Conservation (phyloP, 805 yeast species). For the Diddensiella santjacobensis region DNA sequence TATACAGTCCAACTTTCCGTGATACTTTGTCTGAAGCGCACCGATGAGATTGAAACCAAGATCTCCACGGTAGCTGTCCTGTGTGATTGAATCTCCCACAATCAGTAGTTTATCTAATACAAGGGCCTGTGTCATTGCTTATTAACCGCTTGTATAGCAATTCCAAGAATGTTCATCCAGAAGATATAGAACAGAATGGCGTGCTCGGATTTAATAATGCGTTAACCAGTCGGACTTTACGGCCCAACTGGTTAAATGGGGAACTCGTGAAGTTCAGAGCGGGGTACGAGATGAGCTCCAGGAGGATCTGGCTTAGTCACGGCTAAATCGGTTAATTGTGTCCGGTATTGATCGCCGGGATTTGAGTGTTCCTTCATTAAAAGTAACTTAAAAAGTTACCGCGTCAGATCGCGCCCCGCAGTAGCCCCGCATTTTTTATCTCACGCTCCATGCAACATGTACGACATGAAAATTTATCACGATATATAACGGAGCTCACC, state of each 20-base stretch:
- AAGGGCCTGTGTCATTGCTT: neutral
- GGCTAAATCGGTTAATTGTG: no score
- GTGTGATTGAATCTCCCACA: constrained; percentile 71
- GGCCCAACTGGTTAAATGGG: neutral
- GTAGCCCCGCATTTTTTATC: no score
- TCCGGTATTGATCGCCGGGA: no score
- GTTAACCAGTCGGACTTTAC: neutral
- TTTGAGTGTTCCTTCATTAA: no score
- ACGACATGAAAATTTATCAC: no score
- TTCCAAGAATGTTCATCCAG: no score
- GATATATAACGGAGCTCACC: no score
- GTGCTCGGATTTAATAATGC: neutral
- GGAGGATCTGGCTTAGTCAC: constrained; percentile 8
- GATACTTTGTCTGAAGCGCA: constrained; percentile 44
- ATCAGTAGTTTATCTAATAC: constrained; percentile 43
- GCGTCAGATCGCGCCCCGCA: no score
- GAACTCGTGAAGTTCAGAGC: neutral
- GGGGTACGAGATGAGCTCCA: neutral
- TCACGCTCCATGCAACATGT: no score
- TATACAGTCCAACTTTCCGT: constrained; percentile 57
- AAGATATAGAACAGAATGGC: no score
- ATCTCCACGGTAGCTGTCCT: constrained; percentile 43
- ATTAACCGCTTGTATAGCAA: neutral
- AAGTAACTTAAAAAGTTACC: no score
- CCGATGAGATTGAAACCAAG: constrained; percentile 45